Percentiles rank a stretch among this genome's conserved stretches.
Evolutionary conservation across 2,329 filamentous ascomycete genomes (phyloP).

Genomic region (Xylaria polymorpha): DNA sequence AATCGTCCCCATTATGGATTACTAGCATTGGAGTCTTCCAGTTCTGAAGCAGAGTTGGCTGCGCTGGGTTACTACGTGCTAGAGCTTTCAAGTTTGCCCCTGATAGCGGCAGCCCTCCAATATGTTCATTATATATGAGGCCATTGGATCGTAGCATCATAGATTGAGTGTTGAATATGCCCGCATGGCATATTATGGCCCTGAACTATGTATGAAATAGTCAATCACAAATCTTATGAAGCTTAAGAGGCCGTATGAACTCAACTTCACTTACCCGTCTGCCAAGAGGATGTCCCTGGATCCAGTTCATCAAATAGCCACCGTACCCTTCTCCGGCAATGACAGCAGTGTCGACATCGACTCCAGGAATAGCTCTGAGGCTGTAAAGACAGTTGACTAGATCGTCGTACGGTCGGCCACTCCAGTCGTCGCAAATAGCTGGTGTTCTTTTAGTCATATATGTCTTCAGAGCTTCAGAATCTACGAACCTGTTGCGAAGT

Average conservation of each 20-base stretch:
- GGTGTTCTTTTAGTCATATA: slow-evolving; percentile 42
- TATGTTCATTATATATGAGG: background rate
- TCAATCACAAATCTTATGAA: background rate
- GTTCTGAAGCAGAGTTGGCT: slow-evolving; percentile 60
- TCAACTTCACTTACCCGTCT: slow-evolving; percentile 52
- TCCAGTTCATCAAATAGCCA: slow-evolving; percentile 71
- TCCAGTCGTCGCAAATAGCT: slow-evolving; percentile 65
- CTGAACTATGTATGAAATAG: slow-evolving; percentile 2
- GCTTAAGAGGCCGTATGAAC: background rate
- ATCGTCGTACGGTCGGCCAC: slow-evolving; percentile 65
- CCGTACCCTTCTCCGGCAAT: slow-evolving; percentile 66
- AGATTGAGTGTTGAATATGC: background rate
- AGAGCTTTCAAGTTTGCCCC: slow-evolving; percentile 53
- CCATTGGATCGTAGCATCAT: background rate
- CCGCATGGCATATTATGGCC: slow-evolving; percentile 1
- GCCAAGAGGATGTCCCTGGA: slow-evolving; percentile 64
- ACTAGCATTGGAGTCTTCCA: slow-evolving; percentile 76
- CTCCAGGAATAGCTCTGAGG: slow-evolving; percentile 62
- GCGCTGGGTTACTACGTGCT: slow-evolving; percentile 63
- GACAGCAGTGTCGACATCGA: slow-evolving; percentile 65
- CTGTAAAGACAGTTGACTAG: slow-evolving; percentile 62
- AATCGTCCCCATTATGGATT: slow-evolving; percentile 78
- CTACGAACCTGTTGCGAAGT: slow-evolving; percentile 49
- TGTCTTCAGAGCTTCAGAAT: background rate
- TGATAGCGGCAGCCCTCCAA: background rate